A percentile compares a stretch with the other conserved stretches of the same genome.
Evolutionary conservation across 768 basidiomycete genomes (phyloP).

Genomic region (Naganishia antarctica): DNA sequence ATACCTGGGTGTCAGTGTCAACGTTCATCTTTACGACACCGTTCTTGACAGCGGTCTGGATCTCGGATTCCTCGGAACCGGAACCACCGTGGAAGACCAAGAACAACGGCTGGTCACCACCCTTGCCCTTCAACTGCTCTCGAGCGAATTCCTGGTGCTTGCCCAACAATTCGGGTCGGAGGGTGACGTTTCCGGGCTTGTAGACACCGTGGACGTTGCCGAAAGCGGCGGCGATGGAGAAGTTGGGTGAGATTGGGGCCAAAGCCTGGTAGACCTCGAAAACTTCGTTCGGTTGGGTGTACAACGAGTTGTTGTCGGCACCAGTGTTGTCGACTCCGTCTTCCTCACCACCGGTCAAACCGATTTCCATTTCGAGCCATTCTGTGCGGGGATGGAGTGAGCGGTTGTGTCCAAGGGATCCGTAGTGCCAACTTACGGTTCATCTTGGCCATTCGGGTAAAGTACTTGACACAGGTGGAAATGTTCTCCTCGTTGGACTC

Average conservation of each 20-base stretch:
- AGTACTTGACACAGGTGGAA: slow-evolving; percentile 85
- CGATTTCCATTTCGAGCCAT: slow-evolving; percentile 99
- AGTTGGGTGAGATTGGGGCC: slow-evolving; percentile 77
- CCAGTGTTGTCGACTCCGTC: slow-evolving; percentile 97
- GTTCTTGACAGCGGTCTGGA: slow-evolving; percentile 78
- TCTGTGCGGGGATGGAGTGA: slow-evolving; percentile 6
- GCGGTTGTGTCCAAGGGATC: neutral
- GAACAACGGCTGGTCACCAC: slow-evolving; percentile 69
- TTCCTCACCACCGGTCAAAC: slow-evolving; percentile 99
- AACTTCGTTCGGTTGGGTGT: slow-evolving; percentile 96
- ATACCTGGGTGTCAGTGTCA: slow-evolving; percentile 59
- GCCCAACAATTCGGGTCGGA: slow-evolving; percentile 81
- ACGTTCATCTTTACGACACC: slow-evolving; percentile 99
- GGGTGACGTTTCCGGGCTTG: slow-evolving; percentile 94
- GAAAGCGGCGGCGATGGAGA: slow-evolving; percentile 89
- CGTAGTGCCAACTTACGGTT: slow-evolving; percentile 49
- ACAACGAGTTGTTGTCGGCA: slow-evolving; percentile 86
- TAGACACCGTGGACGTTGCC: slow-evolving; percentile 99
- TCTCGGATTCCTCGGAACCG: slow-evolving; percentile 93
- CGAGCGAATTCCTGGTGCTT: slow-evolving; percentile 80
- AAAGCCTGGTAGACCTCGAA: slow-evolving; percentile 85
- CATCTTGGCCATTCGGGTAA: slow-evolving; percentile 85
- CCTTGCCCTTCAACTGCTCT: slow-evolving; percentile 61
- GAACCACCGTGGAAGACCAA: slow-evolving; percentile 99
- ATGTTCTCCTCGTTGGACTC: slow-evolving; percentile 80